Conservation (phyloP, 257 asterid genomes). For the Echium plantagineum region DNA sequence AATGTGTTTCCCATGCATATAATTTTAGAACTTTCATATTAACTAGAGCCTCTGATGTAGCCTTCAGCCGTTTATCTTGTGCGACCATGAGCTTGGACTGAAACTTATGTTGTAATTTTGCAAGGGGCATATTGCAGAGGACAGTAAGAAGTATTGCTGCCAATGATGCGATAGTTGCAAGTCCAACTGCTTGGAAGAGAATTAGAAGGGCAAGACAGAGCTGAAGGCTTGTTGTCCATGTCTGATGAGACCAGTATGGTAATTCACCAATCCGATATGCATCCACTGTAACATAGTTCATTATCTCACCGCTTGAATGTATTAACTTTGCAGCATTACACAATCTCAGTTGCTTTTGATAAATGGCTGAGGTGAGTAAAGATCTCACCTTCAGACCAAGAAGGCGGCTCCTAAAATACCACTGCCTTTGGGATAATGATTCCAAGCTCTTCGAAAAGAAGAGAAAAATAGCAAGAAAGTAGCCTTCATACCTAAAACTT, state of each 20-base stretch:
- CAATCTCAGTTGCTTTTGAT: conserved; percentile 10
- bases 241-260: conserved; percentile 12
- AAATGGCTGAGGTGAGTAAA: conserved; percentile 10
- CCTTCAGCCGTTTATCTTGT: conserved; percentile 13
- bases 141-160: conserved; percentile 10
- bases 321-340: conserved; percentile 7
- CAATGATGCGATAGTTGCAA: conserved; percentile 12
- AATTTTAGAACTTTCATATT: conserved; percentile 17
- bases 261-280: conserved; percentile 18
- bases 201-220: conserved; percentile 8
- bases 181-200: conserved; percentile 8
- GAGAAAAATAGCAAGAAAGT: conserved; percentile 43
- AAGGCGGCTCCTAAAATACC: conserved; percentile 73
- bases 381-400: conserved; percentile 32
- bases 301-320: conserved; percentile 15
- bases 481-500: conserved; percentile 22
- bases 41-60: conserved; percentile 13
- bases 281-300: conserved; percentile 17
- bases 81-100: conserved; percentile 16
- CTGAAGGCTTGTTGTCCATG: conserved; percentile 12
- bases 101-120: conserved; percentile 14
- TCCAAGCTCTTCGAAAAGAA: conserved; percentile 61
- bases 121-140: conserved; percentile 13
- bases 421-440: conserved; percentile 76
- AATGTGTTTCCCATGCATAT: conserved; percentile 17